These are phyloP conservation scores for Neoboletus magnificus DNA, from an alignment of 768 basidiomycete genomes.

Conservation along the genomic window DNA sequence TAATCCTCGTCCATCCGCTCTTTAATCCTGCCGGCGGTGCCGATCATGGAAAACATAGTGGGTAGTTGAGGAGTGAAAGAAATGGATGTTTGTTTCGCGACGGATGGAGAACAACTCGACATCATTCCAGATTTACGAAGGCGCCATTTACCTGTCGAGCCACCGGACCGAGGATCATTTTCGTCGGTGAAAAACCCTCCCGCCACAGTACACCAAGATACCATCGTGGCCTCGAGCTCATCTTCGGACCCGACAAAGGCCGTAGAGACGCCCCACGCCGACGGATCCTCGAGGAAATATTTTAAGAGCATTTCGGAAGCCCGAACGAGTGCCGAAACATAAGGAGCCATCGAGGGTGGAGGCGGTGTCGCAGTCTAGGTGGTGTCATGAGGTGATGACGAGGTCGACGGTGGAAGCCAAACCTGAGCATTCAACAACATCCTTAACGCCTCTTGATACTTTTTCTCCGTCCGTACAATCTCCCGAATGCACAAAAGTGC, in stretches of 20 bases:
- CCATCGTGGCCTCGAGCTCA: slow-evolving; percentile 52
- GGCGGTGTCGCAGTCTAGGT: slow-evolving; percentile 40
- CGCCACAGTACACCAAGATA: slow-evolving; percentile 43
- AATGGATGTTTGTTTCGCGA: slow-evolving; percentile 4
- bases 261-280: slow-evolving; percentile 59
- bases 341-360: slow-evolving; percentile 48
- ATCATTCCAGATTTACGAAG: slow-evolving; percentile 17
- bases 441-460: slow-evolving; percentile 38
- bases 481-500: slow-evolving; percentile 47
- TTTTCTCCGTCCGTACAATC: slow-evolving; percentile 46
- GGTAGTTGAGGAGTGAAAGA: slow-evolving; percentile 11
- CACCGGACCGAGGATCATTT: slow-evolving; percentile 9
- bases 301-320: slow-evolving; percentile 50
- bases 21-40: background rate
- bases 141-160: slow-evolving; percentile 21
- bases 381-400: background rate
- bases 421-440: slow-evolving; percentile 38
- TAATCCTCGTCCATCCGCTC: slow-evolving; percentile 5
- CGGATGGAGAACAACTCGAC: slow-evolving; percentile 3
- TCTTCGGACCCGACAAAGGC: slow-evolving; percentile 55
- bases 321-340: slow-evolving; percentile 48
- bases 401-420: slow-evolving; percentile 4
- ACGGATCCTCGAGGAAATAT: slow-evolving; percentile 58
- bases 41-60: slow-evolving; percentile 7
- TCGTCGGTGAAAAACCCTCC: slow-evolving; percentile 38